Percentiles rank a stretch among this genome's conserved stretches.
Evolutionary conservation across 331 rosid species (phyloP).

Genomic region (Arachis monticola): DNA sequence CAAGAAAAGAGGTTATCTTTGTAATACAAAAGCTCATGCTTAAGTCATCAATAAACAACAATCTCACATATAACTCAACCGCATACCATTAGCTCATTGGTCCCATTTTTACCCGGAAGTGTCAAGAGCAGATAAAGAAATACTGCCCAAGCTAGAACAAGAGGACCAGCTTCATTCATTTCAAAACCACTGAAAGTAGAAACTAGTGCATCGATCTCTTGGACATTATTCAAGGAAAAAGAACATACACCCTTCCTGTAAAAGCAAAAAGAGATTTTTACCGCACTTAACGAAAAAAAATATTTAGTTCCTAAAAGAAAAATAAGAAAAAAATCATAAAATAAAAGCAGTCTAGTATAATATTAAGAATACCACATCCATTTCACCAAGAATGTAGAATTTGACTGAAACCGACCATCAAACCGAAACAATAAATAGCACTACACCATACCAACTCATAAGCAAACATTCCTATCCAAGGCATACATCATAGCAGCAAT

Average conservation of each 20-base stretch:
- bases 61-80: slow-evolving; percentile 33
- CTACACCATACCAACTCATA: slow-evolving; percentile 25
- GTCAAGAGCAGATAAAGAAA: slow-evolving; percentile 82
- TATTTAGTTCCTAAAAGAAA: background rate
- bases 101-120: slow-evolving; percentile 81
- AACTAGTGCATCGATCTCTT: slow-evolving; percentile 83
- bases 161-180: slow-evolving; percentile 81
- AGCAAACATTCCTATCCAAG: slow-evolving; percentile 14
- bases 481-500: background rate
- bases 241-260: slow-evolving; percentile 61
- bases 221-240: slow-evolving; percentile 66
- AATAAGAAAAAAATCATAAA: background rate
- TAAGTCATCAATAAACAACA: slow-evolving; percentile 31
- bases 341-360: slow-evolving; percentile 10
- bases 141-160: slow-evolving; percentile 94
- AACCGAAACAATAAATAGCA: slow-evolving; percentile 16
- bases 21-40: slow-evolving; percentile 16
- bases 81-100: slow-evolving; percentile 64
- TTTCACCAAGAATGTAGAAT: slow-evolving; percentile 17
- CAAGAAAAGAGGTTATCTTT: slow-evolving; percentile 33
- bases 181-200: slow-evolving; percentile 72
- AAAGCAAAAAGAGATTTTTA: slow-evolving; percentile 43
- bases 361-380: slow-evolving; percentile 10
- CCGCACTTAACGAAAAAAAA: slow-evolving; percentile 20
- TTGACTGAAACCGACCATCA: slow-evolving; percentile 31